These are phyloP conservation scores for Knoxdaviesia capensis DNA, from an alignment of 2,329 filamentous ascomycete species.

Conservation along the genomic window DNA sequence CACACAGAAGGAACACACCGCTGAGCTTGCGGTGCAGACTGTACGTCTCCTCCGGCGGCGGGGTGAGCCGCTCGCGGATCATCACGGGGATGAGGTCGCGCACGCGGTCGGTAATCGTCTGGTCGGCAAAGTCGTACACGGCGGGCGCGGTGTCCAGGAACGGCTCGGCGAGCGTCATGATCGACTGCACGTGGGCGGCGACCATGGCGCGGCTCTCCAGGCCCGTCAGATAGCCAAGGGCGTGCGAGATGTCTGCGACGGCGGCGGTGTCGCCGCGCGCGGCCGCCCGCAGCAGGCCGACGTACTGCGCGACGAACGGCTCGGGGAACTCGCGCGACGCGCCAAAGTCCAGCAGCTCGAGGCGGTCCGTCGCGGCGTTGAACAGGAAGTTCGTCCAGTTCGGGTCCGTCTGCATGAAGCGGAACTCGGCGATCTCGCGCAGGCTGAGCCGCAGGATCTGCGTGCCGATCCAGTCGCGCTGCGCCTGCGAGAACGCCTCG, in stretches of 20 bases:
- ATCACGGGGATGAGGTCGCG: constrained; percentile 78
- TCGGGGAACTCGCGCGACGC: constrained; percentile 72
- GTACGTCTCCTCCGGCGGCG: constrained; percentile 95
- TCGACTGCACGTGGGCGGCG: constrained; percentile 71
- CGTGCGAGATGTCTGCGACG: constrained; percentile 48
- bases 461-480: constrained; percentile 90
- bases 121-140: constrained; percentile 78
- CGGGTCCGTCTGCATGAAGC: constrained; percentile 97
- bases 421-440: constrained; percentile 83
- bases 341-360: constrained; percentile 91
- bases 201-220: constrained; percentile 73
- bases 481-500: constrained; percentile 52
- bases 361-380: constrained; percentile 47
- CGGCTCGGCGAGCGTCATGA: constrained; percentile 81
- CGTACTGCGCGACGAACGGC: constrained; percentile 61
- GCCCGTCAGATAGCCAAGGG: constrained; percentile 81
- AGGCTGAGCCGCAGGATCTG: constrained; percentile 83
- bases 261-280: constrained; percentile 43
- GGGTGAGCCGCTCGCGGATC: constrained; percentile 71
- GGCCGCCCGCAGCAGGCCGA: constrained; percentile 62
- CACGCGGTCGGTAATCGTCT: constrained; percentile 93
- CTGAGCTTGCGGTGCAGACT: constrained; percentile 87
- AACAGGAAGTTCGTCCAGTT: constrained; percentile 99
- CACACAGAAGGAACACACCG: constrained; percentile 85
- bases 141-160: constrained; percentile 60